Base-by-base conservation (phyloP, 228 moss, liverwort and hornwort species). In the Sphagnum fallax region DNA sequence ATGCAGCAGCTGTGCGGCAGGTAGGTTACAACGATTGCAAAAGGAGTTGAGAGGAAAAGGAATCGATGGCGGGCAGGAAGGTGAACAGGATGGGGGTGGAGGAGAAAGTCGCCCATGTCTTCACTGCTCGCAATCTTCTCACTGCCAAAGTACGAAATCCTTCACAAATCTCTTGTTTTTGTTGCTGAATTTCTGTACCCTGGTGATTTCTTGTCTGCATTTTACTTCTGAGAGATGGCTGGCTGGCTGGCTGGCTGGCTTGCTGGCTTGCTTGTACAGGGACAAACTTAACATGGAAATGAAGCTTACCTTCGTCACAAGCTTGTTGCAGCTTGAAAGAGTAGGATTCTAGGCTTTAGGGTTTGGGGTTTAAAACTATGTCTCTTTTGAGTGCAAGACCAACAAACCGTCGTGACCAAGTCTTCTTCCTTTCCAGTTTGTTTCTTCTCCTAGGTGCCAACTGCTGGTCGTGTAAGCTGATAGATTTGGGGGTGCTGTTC, bases 61-160 rank as follows among this genome's bases (percentile, higher is more conserved):
- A 53, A 67, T 67, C 6, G 62, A 90, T 90, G 92, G 84, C 90
- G 52, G 68, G 79, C 57, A 77, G 78, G 82, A 74, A 74, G 61
- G 65, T 89, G 65, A 82, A 77, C 60, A 74, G 64, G 60, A 74
- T 89, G 87, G 85, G 83, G 59, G 75, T 93, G 32, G 81, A 73
- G 18, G 75, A 52, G 47, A 77, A 82, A 6, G 75, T 82, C 51
- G 61, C 75, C 48, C 81, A 75, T 70, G 80, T 89, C 67, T 88
- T 91, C 57, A 74, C 79, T 57, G 85, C 91, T 71, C 83, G 84
- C 57, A 83, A 75, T 67, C 88, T 94, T 65, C 76, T 78, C 57
- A 85, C 85, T 66, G 91, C 89, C n/a, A 82, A 83, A 79, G 90
- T 88, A 63, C 63, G 71, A 32, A 52, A 49, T 51, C 57, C 48